phyloP scores from a whole-genome alignment of 2,329 filamentous ascomycete species.

The Ceratocystis lukuohia region DNA sequence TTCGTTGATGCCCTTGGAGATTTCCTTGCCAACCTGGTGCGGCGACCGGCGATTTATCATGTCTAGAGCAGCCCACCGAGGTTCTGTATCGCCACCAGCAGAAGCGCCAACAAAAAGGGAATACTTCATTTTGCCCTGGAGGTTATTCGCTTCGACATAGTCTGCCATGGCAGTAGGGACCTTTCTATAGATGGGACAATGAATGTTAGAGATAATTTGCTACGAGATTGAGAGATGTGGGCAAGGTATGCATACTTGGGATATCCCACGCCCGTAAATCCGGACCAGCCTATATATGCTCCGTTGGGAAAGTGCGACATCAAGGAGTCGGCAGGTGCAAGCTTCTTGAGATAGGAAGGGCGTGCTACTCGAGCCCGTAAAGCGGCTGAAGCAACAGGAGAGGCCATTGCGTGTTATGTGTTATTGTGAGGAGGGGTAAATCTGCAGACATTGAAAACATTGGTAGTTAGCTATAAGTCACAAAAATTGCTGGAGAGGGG shows the following conservation, averaged over 20 bases:
- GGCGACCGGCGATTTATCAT: constrained; percentile 81
- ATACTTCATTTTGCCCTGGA: constrained; percentile 76
- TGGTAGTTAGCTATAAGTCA: neutral
- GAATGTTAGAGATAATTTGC: neutral
- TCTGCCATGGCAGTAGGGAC: constrained; percentile 71
- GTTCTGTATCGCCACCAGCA: constrained; percentile 79
- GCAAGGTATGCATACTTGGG: constrained; percentile 43
- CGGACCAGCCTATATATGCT: constrained; percentile 81
- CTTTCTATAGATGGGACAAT: neutral
- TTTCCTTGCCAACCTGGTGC: constrained; percentile 82
- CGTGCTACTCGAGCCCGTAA: constrained; percentile 63
- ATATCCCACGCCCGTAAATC: constrained; percentile 82
- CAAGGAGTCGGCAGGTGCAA: constrained; percentile 66
- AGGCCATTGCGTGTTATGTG: constrained; percentile 30
- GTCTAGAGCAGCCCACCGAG: constrained; percentile 75
- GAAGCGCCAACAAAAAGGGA: constrained; percentile 82
- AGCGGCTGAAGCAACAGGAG: constrained; percentile 51
- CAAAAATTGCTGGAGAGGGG: too few species aligned
- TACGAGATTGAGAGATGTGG: neutral
- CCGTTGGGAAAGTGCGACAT: constrained; percentile 71
- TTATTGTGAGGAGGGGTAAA: neutral
- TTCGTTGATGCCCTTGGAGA: constrained; percentile 80
- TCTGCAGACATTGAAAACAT: constrained; percentile 17
- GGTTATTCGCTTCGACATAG: constrained; percentile 73
- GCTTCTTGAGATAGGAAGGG: constrained; percentile 66